Evolutionary conservation across 2,329 filamentous ascomycete genomes (phyloP), one percentile per base, ranked within the genome.

Genomic region (Huntiella decipiens): DNA sequence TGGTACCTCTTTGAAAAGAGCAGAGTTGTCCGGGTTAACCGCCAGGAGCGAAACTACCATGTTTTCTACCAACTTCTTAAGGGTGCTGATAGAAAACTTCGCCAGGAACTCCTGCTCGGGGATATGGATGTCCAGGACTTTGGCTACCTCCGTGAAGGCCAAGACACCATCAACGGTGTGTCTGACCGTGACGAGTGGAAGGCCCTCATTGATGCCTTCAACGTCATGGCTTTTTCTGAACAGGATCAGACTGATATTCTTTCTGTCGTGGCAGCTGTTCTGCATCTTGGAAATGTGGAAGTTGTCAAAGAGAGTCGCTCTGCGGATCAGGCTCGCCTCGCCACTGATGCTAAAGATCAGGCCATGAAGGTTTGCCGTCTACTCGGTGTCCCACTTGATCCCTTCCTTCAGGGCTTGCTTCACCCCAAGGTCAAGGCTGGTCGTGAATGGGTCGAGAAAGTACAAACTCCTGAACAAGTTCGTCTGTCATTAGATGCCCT

Each of bases 1-100:
- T 98, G 91, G 91, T 98, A 96, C 61, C 70, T 98, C 1, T 67
- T 98, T 11, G 91, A 98, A 58, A 98, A 98, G 62, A 98, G 91
- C n/a, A 76, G 91, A 54, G 91, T 98, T 5, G 88, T 98, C 15
- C 79, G 79, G 37, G 74, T 94, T 51, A 94, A 92, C 56, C 58
- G 74, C 1, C 82, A 85, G 47, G 91, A 98, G 64, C 77, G 91
- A 45, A 98, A 92, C 56, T 98, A 98, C 59, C 91, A 98, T 60
- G 71, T 98, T 47, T 98, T 98, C 61, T 98, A 98, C 58, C 92
- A 98, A 61, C 70, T 98, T 12, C 67, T 98, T 3, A 82, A 82
- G 53, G 91, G 92, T 17, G 85, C 87, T 0, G 80, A 85, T 56
- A 61, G 65, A 17, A 66, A 70, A 41, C 73, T 87, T 63, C 86